Evolutionary conservation across 176 grass and related monocot genomes (phyloP).

Genomic region (Bromus sterilis): DNA sequence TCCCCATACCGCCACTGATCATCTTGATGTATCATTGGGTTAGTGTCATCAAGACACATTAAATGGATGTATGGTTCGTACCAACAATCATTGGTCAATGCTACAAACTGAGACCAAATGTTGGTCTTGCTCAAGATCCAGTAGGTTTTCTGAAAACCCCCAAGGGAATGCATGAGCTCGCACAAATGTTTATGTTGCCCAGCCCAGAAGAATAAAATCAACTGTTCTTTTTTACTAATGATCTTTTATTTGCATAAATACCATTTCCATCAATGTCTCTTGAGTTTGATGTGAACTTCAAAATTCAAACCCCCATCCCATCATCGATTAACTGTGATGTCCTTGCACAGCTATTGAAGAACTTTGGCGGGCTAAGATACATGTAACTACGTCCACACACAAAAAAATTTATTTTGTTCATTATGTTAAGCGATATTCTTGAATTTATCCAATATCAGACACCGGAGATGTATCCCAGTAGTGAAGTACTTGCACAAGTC

Average conservation of each 20-base stretch:
- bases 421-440: background rate
- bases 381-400: background rate
- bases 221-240: background rate
- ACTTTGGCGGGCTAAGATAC: background rate
- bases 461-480: background rate
- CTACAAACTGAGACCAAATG: slow-evolving; percentile 4
- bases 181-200: background rate
- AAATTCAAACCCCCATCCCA: background rate
- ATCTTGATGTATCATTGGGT: background rate
- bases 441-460: background rate
- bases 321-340: background rate
- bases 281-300: background rate
- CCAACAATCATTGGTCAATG: slow-evolving; percentile 21
- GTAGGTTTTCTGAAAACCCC: background rate
- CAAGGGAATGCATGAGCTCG: background rate
- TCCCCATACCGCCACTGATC: slow-evolving; percentile 14
- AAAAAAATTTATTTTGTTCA: background rate
- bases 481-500: background rate
- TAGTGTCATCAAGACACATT: slow-evolving; percentile 22
- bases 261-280: background rate
- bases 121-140: background rate
- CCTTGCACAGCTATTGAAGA: background rate
- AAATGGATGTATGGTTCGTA: slow-evolving; percentile 7
- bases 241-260: background rate
- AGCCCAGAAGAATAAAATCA: background rate